A percentile compares a stretch with the other conserved stretches of the same genome.
These are phyloP conservation scores for Theobroma grandiflorum DNA, from an alignment of 441 rosid genomes.

Conservation along the genomic window DNA sequence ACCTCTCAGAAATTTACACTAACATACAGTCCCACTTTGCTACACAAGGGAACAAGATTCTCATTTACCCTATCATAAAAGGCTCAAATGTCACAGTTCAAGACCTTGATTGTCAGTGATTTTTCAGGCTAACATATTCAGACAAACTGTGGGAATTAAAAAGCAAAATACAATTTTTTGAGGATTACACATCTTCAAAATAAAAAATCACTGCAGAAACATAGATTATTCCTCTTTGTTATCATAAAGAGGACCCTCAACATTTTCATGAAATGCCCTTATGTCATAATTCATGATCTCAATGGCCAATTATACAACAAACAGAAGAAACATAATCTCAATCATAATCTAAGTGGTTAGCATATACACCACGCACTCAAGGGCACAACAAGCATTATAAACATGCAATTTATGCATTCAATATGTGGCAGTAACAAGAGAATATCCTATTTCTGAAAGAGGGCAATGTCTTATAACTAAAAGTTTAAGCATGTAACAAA, in stretches of 20 bases:
- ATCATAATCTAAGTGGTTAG: neutral
- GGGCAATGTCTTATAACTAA: neutral
- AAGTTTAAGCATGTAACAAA: neutral
- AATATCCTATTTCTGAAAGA: neutral
- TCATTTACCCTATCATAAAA: neutral
- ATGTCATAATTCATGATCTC: constrained; percentile 7
- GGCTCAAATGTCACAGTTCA: neutral
- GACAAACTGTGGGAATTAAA: neutral
- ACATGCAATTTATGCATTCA: neutral
- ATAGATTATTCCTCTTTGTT: neutral
- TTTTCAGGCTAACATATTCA: neutral
- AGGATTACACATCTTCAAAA: neutral
- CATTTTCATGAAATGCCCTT: neutral
- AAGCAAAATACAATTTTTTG: neutral
- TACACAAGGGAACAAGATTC: neutral
- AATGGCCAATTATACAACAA: neutral
- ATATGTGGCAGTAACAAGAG: neutral
- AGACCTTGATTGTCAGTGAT: neutral
- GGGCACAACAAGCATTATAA: neutral
- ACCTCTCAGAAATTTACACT: neutral
- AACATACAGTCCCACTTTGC: neutral
- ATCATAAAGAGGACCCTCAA: neutral
- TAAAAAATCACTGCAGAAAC: neutral
- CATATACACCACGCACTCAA: neutral
- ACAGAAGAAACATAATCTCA: neutral